Evolutionary conservation across 805 yeast genomes (phyloP).

Genomic region (Nakazawaea sp.): DNA sequence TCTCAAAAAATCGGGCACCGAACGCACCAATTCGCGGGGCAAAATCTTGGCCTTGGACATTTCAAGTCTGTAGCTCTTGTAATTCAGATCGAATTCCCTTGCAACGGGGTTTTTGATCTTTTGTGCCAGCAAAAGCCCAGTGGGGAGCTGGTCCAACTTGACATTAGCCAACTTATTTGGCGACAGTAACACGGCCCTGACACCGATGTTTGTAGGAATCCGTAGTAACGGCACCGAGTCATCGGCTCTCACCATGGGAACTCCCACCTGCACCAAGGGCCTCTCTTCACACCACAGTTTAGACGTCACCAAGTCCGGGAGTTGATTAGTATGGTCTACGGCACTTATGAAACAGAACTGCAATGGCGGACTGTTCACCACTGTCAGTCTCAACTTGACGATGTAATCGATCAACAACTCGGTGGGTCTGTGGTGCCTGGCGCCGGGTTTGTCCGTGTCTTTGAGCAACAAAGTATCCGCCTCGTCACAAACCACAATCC

Average conservation of each 20-base stretch:
- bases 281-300: conserved; percentile 4
- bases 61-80: conserved; percentile 4
- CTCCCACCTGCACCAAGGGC: conserved; percentile 5
- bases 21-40: background rate
- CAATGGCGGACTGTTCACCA: conserved; percentile 10
- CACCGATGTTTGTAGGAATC: background rate
- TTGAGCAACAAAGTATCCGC: conserved; percentile 21
- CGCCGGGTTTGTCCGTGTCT: background rate
- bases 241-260: background rate
- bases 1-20: background rate
- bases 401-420: conserved; percentile 24
- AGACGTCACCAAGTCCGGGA: background rate
- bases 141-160: conserved; percentile 4
- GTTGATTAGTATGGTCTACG: background rate
- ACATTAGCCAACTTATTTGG: conserved; percentile 1
- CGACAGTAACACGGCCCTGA: background rate
- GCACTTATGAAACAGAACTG: conserved; percentile 7
- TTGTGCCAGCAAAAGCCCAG: conserved; percentile 3
- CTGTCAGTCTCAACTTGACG: conserved; percentile 13
- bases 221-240: conserved; percentile 1
- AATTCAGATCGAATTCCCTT: conserved; percentile 10
- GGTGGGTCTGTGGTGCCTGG: conserved; percentile 16
- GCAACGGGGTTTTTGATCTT: conserved; percentile 1
- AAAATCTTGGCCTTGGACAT: background rate
- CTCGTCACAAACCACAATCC: conserved; percentile 26